A percentile compares a stretch with the other conserved stretches of the same genome.
phyloP scores from a whole-genome alignment of 345 rosid species.

The Murraya paniculata region DNA sequence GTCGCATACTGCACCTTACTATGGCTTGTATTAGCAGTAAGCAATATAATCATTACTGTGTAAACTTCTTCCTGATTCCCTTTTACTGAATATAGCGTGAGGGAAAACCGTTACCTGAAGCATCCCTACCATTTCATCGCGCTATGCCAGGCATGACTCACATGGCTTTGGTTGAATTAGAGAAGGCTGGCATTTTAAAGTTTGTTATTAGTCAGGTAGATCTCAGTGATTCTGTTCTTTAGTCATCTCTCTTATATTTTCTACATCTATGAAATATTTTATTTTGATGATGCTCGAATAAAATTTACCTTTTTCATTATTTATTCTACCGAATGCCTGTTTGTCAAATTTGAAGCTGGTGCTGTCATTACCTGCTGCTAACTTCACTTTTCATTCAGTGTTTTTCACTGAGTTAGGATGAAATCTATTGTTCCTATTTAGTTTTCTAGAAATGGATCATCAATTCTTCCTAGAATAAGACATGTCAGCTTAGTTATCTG shows the following conservation, averaged over 20 bases:
- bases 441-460: neutral
- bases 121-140: conserved; percentile 93
- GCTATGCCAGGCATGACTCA: conserved; percentile 97
- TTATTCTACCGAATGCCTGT: neutral
- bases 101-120: conserved; percentile 84
- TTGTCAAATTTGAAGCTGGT: neutral
- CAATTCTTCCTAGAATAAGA: neutral
- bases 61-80: conserved; percentile 1
- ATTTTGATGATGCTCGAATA: neutral
- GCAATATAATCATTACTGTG: neutral
- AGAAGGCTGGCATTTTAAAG: conserved; percentile 81
- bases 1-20: neutral
- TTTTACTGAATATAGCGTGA: conserved; percentile 58
- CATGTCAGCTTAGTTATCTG: neutral
- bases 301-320: neutral
- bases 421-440: neutral
- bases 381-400: neutral
- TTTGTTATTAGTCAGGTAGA: conserved; percentile 89
- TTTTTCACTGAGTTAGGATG: neutral
- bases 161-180: conserved; percentile 93
- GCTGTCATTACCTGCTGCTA: neutral
- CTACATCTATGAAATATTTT: neutral
- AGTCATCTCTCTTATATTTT: neutral
- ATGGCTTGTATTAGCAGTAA: conserved; percentile 2
- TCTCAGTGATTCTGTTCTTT: conserved; percentile 9